Evolutionary conservation across 2,329 filamentous ascomycete genomes (phyloP), one percentile per base, ranked within the genome.

Genomic region (Trichophyton schoenleinii): DNA sequence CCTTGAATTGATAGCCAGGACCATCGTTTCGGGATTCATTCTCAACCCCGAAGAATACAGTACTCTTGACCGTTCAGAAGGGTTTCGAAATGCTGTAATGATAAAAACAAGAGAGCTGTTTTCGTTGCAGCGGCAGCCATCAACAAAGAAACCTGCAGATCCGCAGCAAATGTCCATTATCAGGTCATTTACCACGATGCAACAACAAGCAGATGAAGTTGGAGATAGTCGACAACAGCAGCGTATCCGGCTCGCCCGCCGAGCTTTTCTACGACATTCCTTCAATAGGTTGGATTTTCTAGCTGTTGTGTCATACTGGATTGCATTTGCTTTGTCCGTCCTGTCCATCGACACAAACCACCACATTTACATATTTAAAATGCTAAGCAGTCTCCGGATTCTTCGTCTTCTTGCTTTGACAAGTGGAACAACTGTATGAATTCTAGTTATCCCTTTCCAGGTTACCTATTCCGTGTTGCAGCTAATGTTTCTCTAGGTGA

Each of bases 281-380:
- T 99, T 99, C 77, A 97, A 97, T 71, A 84, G 94, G 59, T 81
- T 97, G 9, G 94, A 99, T 72, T 96, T 97, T 72, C 79, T 99
- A 60, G 95, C 94, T 1, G 88, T 99, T 6, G 80, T 94, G n/a
- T 87, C 92, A 0, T 99, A 91, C 74, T 99, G 94, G 94, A 87
- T 96, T 62, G 87, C 89, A 1, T 94, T 97, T 68, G 72, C 83
- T 9, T 79, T 99, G 58, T 83, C 84, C 36, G 74, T 91, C 18
- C 81, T 82, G 9, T 85, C 87, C 0, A 71, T 91, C 20, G 89
- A 96, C 70, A 80, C 81, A 63, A 69, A 73, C 1, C 80, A 85
- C 59, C 89, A 95, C 70, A 73, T 97, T 6, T 95, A 91, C 68
- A 82, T 97, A 6, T 99, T 99, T 73, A 87, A 89, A 61, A 99